Base-by-base conservation (phyloP, 441 rosid genomes). In the Mallotus japonicus region DNA sequence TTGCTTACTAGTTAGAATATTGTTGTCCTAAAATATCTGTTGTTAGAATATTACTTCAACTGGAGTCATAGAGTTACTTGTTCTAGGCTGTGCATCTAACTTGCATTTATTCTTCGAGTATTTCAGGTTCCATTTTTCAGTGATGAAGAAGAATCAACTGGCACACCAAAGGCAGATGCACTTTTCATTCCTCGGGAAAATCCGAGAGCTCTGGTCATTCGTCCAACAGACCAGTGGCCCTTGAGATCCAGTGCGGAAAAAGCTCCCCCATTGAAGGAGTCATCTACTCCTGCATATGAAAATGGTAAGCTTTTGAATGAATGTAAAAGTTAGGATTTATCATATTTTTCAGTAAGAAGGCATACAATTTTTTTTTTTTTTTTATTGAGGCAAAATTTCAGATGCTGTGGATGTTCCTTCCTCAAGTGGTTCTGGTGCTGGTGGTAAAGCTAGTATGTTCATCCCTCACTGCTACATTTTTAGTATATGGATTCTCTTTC, bases 141-240 rank as follows among this genome's bases (percentile, higher is more conserved):
- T 71, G 93, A 91, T 65, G 96, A 93, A 72, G 98, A 94, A 78
- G 98, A 95, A 85, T 84, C 91, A 68, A 85, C 92, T 40, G 88
- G 89, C 79, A 87, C 95, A 50, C 98, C 97, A 0, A 93, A 90
- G 81, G 98, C 97, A 34, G 98, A 93, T 83, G 97, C 97, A 16
- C 83, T 89, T 70, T 88, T 92, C 78, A 77, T 90, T 80, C 98
- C 98, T 32, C 80, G 99, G 86, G 98, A 95, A 80, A 93, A 95
- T 73, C 99, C 98, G 32, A 89, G 97, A 83, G 86, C 96, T 79
- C 79, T 93, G 73, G 86, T 93, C 64, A 89, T 95, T 78, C 91
- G 80, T 73, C 90, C 95, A 67, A 50, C 83, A 17, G 95, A 86
- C 56, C 87, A 86, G 79, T 83, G 91, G 90, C 78, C 87, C 59